Evolutionary conservation across 192 early-diverging fungal genomes (phyloP), one percentile per base, ranked within the genome.

Genomic region (Chytriomyces hyalinus): DNA sequence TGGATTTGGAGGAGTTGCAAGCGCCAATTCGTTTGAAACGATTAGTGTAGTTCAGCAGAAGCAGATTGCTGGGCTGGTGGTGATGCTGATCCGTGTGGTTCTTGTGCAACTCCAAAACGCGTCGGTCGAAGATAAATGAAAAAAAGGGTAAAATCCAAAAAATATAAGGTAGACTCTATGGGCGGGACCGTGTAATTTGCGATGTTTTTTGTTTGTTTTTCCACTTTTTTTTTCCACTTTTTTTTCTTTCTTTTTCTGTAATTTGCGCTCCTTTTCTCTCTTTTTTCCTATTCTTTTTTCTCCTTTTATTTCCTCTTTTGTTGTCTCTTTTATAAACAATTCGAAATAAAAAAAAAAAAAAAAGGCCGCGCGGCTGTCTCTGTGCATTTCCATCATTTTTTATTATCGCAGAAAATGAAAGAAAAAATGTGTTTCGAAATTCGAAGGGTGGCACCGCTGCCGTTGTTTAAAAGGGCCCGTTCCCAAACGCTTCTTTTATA

Each of bases 1-100:
- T 63, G 72, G 72, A 46, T 73, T 73, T 63, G 57, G n/a, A 17
- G 72, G 72, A 43, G 57, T 63, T 36, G 72, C 72, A 13, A 73
- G 60, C 50, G 57, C 72, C 10, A 73, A 73, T 63, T 73, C 72
- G n/a, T 65, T 22, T 43, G 72, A 49, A 36, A 49, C 60, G 7
- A 57, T 57, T 2, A 49, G 60, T 20, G 20, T 63, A 13, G 72
- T 48, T 47, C 53, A 73, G 57, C 72, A 61, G 43, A 73, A 73
- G 61, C 72, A 63, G 61, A 47, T 73, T 73, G 53, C 53, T 28
- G 26, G 24, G 9, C 5, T 73, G 53, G 72, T 73, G 9, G 72
- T 73, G 53, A 36, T 49, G 61, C 57, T 73, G 36, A 73, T 73
- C 44, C 72, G 72, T 13, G 72, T 73, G 3, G 61, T 73, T 9